Conservation (phyloP, 257 asterid genomes). For the Echites panduratus region DNA sequence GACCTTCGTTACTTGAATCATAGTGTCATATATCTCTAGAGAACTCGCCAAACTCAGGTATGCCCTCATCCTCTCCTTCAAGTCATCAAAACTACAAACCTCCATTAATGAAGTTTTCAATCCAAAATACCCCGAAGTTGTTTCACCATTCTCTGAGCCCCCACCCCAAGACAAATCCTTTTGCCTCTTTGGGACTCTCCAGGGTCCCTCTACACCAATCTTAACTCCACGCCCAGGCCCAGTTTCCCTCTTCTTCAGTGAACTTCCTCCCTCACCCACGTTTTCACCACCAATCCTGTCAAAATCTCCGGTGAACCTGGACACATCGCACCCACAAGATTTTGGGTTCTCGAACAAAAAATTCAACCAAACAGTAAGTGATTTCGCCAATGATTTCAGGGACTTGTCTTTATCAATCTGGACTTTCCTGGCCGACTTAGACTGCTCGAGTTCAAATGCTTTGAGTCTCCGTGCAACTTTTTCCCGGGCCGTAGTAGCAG, state of each 20-base stretch:
- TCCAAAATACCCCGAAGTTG: slow-evolving; percentile 31
- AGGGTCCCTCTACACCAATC: slow-evolving; percentile 68
- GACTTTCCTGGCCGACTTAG: slow-evolving; percentile 71
- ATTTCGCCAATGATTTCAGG: slow-evolving; percentile 57
- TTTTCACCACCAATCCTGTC: slow-evolving; percentile 28
- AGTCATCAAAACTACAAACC: slow-evolving; percentile 84
- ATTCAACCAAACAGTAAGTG: slow-evolving; percentile 89
- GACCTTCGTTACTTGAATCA: slow-evolving; percentile 88
- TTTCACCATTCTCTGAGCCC: slow-evolving; percentile 32
- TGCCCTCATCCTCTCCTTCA: slow-evolving; percentile 82
- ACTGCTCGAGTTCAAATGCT: slow-evolving; percentile 78
- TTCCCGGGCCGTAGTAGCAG: slow-evolving; percentile 43
- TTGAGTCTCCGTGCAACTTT: slow-evolving; percentile 62
- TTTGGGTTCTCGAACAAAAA: slow-evolving; percentile 72
- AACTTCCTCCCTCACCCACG: slow-evolving; percentile 17
- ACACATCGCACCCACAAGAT: slow-evolving; percentile 74
- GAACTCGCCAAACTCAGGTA: slow-evolving; percentile 65
- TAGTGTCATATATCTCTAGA: slow-evolving; percentile 55
- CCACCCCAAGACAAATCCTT: slow-evolving; percentile 47
- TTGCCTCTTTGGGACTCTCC: slow-evolving; percentile 94
- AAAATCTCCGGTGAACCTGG: slow-evolving; percentile 48
- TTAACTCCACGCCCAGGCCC: slow-evolving; percentile 34
- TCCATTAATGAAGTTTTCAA: slow-evolving; percentile 63
- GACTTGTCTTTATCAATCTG: slow-evolving; percentile 64
- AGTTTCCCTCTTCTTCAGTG: slow-evolving; percentile 61